Evolutionary conservation across 2,329 filamentous ascomycete genomes (phyloP), one percentile per base, ranked within the genome.

Genomic region (Periconia macrospinosa): DNA sequence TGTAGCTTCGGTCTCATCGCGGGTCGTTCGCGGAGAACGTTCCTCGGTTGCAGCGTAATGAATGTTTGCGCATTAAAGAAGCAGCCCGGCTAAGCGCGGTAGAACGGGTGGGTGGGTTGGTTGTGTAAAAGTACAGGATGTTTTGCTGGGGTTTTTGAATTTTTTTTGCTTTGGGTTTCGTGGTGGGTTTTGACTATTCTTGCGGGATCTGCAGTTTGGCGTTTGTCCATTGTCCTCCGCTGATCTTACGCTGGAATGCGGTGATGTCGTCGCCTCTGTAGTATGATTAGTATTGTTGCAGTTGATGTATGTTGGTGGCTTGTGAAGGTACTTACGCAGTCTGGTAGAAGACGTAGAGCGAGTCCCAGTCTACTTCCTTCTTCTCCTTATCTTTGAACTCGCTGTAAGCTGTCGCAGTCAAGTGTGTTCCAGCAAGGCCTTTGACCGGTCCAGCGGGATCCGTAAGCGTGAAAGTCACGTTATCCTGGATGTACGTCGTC

Each of bases 401-500:
- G 10, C 57, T 58, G 33, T 66, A 61, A 8, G 69, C 65, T 15
- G 72, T 74, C 15, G 75, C 70, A 1, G 67, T 75, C 37, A 78
- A 47, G 60, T 78, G 76, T 3, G 74, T 76, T 2, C 75, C 76
- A 1, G 67, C 65, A 1, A 78, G 57, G 1, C 68, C 74, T 7
- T 56, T 46, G 1, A 68, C 62, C 0, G 70, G 61, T 7, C 67
- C 69, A 0, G 56, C 63, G 1, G 60, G 55, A 19, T 65, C 59
- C 10, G 60, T 63, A 20, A 79, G 66, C 0, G 61, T 66, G 46
- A 78, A 76, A 1, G 61, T 60, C 13, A 71, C 61, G 15, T 59
- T 58, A 8, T 52, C 49, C 0, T 63, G 42, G 15, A 72, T 67
- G 1, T 67, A 65, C 2, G 74, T 76, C 40, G 76, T 76, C 54